These are phyloP conservation scores for Paraurostyla sp. DNA, from an alignment of 73 alveolate genomes.

Conservation along the genomic window DNA sequence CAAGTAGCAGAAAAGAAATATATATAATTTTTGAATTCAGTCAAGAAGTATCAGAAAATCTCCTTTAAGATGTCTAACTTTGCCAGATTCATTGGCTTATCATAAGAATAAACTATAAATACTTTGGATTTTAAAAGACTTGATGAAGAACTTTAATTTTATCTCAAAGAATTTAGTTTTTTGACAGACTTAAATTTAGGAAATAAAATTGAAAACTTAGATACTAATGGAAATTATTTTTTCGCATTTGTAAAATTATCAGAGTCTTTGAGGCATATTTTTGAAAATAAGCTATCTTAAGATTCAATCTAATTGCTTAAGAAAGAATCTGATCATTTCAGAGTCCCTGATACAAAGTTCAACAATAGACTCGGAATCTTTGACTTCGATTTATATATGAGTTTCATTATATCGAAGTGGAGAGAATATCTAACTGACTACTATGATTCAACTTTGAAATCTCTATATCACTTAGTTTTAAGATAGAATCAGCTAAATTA, in stretches of 20 bases:
- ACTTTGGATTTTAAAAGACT: neutral
- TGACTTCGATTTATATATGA: neutral
- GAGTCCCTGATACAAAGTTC: neutral
- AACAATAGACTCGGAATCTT: slow-evolving; percentile 12
- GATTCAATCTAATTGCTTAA: neutral
- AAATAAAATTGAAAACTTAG: slow-evolving; percentile 6
- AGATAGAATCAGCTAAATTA: neutral
- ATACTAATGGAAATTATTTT: neutral
- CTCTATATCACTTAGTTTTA: neutral
- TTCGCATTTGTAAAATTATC: neutral
- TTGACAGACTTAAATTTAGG: neutral
- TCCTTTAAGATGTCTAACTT: neutral
- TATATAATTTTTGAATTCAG: neutral
- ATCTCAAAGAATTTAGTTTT: neutral
- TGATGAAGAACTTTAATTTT: neutral
- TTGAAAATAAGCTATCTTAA: neutral
- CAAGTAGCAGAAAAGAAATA: neutral
- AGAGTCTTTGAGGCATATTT: neutral
- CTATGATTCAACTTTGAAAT: neutral
- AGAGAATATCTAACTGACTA: neutral
- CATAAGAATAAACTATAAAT: neutral
- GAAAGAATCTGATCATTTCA: neutral
- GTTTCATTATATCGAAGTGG: neutral
- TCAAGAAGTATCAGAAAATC: neutral
- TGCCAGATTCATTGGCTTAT: neutral